phyloP scores from a whole-genome alignment of 306 rosid species.

The Carpinus viminea region DNA sequence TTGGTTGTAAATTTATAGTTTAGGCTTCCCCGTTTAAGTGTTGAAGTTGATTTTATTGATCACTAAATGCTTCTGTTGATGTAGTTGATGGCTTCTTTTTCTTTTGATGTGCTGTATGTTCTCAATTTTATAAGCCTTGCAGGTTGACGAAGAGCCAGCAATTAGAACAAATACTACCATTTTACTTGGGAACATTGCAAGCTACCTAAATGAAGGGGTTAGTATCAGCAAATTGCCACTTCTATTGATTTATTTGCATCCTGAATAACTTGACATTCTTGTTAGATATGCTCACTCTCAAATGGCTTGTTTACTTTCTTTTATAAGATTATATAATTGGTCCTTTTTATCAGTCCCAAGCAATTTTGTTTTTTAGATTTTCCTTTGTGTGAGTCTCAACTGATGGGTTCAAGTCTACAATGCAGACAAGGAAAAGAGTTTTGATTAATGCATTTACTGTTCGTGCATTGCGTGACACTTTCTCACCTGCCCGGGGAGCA shows the following conservation, averaged over 20 bases:
- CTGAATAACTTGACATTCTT: not conserved
- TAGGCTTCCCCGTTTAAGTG: not conserved
- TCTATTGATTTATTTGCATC: slow-evolving; percentile 1
- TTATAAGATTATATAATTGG: slow-evolving; percentile 24
- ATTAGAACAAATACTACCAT: slow-evolving; percentile 97
- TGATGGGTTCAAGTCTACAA: slow-evolving; percentile 30
- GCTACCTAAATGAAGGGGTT: slow-evolving; percentile 91
- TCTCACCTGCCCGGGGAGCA: slow-evolving; percentile 98
- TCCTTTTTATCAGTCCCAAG: not conserved
- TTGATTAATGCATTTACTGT: slow-evolving; percentile 96
- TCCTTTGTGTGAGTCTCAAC: slow-evolving; percentile 24
- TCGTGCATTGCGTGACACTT: slow-evolving; percentile 97
- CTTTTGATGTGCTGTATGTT: slow-evolving; percentile 11
- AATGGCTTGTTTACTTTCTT: slow-evolving; percentile 19
- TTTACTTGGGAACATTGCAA: slow-evolving; percentile 91
- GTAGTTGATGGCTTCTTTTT: slow-evolving; percentile 1
- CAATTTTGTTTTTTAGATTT: not conserved
- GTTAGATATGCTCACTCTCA: slow-evolving; percentile 19
- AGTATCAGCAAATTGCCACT: slow-evolving; percentile 31
- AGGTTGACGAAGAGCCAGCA: slow-evolving; percentile 99
- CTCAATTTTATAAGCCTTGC: slow-evolving; percentile 33
- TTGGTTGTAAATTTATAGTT: slow-evolving; percentile 5
- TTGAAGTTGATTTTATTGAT: slow-evolving; percentile 3
- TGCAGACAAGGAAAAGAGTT: slow-evolving; percentile 98
- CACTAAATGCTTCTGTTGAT: not conserved